Conservation (phyloP, 306 rosid species). For the Dicorynia guianensis region DNA sequence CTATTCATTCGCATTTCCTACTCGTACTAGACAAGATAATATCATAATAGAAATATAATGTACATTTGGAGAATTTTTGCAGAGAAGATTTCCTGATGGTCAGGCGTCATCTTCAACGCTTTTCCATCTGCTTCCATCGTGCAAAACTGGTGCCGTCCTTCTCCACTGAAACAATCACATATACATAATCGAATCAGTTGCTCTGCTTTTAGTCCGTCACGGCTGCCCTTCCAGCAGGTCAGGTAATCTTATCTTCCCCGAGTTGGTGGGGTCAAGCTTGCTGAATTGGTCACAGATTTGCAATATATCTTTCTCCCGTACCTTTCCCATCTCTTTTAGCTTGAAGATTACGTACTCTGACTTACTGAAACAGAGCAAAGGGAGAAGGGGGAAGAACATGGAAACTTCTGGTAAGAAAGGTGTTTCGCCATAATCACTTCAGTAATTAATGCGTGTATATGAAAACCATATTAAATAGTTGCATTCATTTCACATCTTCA, state of each 20-base stretch:
- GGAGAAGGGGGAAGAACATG: neutral
- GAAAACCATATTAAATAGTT: slow-evolving; percentile 17
- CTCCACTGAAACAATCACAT: slow-evolving; percentile 1
- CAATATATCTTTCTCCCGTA: slow-evolving; percentile 70
- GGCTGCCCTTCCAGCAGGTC: slow-evolving; percentile 51
- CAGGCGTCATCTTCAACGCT: neutral
- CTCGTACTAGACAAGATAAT: neutral
- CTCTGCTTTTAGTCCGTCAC: slow-evolving; percentile 30
- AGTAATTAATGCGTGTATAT: slow-evolving; percentile 1
- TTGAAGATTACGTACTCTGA: slow-evolving; percentile 83
- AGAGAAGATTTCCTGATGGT: neutral
- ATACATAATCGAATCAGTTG: neutral
- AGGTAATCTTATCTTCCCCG: slow-evolving; percentile 83
- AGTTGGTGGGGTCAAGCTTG: slow-evolving; percentile 69
- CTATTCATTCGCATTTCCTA: neutral
- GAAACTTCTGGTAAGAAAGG: slow-evolving; percentile 28
- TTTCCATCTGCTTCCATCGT: slow-evolving; percentile 13
- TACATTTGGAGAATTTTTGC: slow-evolving; percentile 33
- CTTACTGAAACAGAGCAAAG: slow-evolving; percentile 54
- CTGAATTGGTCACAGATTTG: slow-evolving; percentile 73
- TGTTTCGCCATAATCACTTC: neutral
- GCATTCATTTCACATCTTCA: neutral
- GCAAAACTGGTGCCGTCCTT: neutral
- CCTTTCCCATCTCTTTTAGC: slow-evolving; percentile 93
- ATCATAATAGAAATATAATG: slow-evolving; percentile 2